phyloP scores from a whole-genome alignment of 2,329 filamentous ascomycete genomes.

The Fusarium sambucinum region DNA sequence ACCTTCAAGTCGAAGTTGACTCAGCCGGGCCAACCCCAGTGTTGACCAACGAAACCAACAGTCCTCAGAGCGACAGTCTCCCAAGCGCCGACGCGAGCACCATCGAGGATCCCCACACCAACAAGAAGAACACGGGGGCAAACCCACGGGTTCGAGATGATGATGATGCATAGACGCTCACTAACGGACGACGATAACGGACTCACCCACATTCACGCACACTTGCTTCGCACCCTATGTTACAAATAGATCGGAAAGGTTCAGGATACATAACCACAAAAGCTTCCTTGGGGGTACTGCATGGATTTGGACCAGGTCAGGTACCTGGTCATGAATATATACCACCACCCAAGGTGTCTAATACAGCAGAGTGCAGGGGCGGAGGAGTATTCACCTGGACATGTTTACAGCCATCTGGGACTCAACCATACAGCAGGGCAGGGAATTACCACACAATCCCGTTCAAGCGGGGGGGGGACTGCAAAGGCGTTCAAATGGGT shows the following conservation, averaged over 20 bases:
- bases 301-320: constrained; percentile 26
- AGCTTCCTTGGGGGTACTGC: constrained; percentile 20
- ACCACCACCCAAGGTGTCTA: constrained; percentile 35
- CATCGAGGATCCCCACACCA: constrained; percentile 54
- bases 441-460: too few relatives aligned
- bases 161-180: constrained; percentile 48
- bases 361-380: constrained; percentile 25
- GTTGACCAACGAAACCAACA: constrained; percentile 76
- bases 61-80: constrained; percentile 74
- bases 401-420: constrained; percentile 2
- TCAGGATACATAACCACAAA: constrained; percentile 12
- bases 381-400: constrained; percentile 11
- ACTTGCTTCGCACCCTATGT: constrained; percentile 28
- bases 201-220: background rate
- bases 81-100: constrained; percentile 73
- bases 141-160: constrained; percentile 48
- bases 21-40: constrained; percentile 73
- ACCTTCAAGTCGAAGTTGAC: constrained; percentile 60
- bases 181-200: background rate
- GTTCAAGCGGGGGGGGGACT: constrained; percentile 10
- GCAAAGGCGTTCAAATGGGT: constrained; percentile 20
- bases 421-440: background rate
- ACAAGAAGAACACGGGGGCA: constrained; percentile 43
- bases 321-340: constrained; percentile 40
- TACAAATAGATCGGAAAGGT: constrained; percentile 30